Conservation (phyloP, 2,329 filamentous ascomycete species). For the Purpureocillium lavendulum region DNA sequence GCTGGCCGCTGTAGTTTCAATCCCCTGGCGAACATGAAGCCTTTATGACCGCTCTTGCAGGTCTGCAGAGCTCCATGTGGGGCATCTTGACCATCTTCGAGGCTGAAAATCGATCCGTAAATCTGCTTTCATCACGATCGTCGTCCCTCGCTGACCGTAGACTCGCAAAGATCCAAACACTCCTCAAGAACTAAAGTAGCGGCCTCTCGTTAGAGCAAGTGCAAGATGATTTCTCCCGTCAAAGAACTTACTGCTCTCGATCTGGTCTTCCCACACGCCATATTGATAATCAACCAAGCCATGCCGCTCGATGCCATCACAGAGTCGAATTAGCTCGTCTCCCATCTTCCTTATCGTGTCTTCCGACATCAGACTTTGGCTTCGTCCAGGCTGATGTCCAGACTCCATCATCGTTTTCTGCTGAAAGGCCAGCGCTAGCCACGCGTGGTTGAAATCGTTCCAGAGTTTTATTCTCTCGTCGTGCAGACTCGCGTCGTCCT, state of each 20-base stretch:
- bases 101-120: too few relatives aligned
- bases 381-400: conserved; percentile 46
- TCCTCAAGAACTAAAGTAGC: conserved; percentile 24
- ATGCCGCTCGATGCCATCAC: conserved; percentile 79
- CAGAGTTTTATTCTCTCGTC: conserved; percentile 74
- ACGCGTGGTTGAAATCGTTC: conserved; percentile 91
- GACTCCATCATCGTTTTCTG: conserved; percentile 69
- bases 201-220: neutral
- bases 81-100: too few relatives aligned
- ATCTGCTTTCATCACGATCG: too few relatives aligned
- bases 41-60: too few relatives aligned
- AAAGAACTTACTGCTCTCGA: conserved; percentile 62
- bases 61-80: too few relatives aligned
- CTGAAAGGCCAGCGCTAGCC: conserved; percentile 74
- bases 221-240: too few relatives aligned
- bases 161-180: conserved; percentile 35
- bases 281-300: conserved; percentile 98
- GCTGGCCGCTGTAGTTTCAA: too few relatives aligned
- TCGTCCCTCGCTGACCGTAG: too few relatives aligned
- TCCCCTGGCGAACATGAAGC: too few relatives aligned
- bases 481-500: conserved; percentile 71
- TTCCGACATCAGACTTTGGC: conserved; percentile 56
- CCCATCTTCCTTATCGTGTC: conserved; percentile 71
- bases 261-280: conserved; percentile 91
- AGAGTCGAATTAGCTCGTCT: conserved; percentile 71